Evolutionary conservation across 306 rosid species (phyloP).

Genomic region (Alnus glutinosa): DNA sequence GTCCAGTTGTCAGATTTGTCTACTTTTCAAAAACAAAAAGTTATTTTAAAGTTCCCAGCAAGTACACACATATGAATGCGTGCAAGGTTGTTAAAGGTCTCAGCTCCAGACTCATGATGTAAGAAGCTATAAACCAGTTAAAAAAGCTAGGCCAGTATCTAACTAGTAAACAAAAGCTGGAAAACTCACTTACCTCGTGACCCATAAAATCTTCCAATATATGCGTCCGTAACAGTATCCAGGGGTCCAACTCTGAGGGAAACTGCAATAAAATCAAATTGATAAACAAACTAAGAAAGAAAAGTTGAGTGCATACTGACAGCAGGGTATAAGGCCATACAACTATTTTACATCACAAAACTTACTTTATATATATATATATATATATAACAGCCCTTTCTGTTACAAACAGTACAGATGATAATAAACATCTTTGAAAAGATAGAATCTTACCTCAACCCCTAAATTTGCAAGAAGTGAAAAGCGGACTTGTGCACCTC

Average conservation of each 20-base stretch:
- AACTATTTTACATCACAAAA: background rate
- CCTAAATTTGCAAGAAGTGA: constrained; percentile 83
- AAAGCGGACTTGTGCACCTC: constrained; percentile 70
- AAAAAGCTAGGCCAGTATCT: background rate
- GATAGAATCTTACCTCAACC: constrained; percentile 66
- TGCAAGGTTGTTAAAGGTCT: background rate
- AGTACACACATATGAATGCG: background rate
- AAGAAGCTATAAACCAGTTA: background rate
- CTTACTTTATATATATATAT: background rate
- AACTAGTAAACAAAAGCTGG: background rate
- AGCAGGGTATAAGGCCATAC: background rate
- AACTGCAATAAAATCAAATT: constrained; percentile 53
- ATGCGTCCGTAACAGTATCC: constrained; percentile 85
- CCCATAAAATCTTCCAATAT: constrained; percentile 78
- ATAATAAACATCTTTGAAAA: constrained; percentile 6
- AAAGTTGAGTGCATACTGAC: constrained; percentile 5
- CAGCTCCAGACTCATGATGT: background rate
- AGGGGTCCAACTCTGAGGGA: constrained; percentile 84
- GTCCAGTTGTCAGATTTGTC: background rate
- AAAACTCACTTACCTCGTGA: constrained; percentile 63
- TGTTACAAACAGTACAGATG: background rate
- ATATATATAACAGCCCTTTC: background rate
- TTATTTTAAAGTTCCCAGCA: background rate
- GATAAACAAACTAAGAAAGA: background rate
- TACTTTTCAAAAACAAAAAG: background rate